These are phyloP conservation scores for Cucurbita argyrosperma DNA, from an alignment of 306 rosid genomes.

Conservation along the genomic window DNA sequence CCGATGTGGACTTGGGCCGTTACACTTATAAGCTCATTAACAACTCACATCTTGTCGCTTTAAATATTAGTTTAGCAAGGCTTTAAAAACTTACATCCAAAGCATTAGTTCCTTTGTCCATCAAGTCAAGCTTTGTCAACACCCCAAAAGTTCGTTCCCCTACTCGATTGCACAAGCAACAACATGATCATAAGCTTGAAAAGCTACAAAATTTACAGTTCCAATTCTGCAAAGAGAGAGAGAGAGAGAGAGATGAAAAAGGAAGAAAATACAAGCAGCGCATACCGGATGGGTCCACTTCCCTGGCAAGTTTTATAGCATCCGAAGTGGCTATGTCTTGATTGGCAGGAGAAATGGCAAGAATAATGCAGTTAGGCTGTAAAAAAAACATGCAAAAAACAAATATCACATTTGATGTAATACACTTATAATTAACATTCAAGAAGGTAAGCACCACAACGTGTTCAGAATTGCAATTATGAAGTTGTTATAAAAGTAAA, in stretches of 20 bases:
- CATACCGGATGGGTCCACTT: conserved; percentile 77
- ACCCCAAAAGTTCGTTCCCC: conserved; percentile 92
- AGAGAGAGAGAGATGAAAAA: neutral
- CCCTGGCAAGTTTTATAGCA: conserved; percentile 81
- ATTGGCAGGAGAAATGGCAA: conserved; percentile 88
- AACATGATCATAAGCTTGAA: neutral
- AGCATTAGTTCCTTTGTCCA: conserved; percentile 96
- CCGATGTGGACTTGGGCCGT: too few relatives aligned
- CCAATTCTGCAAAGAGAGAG: neutral
- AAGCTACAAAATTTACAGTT: neutral
- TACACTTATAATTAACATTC: neutral
- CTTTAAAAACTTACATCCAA: conserved; percentile 39
- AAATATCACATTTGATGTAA: neutral
- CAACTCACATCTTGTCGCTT: neutral
- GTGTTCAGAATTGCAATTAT: neutral
- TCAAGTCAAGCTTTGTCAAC: conserved; percentile 83
- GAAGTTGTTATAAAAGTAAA: neutral
- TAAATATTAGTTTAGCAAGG: neutral
- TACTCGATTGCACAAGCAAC: conserved; percentile 11
- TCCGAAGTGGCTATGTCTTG: conserved; percentile 93
- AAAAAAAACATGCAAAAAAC: conserved; percentile 6
- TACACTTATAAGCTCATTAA: neutral
- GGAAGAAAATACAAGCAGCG: neutral
- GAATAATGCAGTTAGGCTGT: conserved; percentile 75
- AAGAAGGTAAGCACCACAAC: neutral